A percentile compares a stretch with the other conserved stretches of the same genome.
Conservation (phyloP, 352 stramenopile species). For the Globisporangium sylvaticum region DNA sequence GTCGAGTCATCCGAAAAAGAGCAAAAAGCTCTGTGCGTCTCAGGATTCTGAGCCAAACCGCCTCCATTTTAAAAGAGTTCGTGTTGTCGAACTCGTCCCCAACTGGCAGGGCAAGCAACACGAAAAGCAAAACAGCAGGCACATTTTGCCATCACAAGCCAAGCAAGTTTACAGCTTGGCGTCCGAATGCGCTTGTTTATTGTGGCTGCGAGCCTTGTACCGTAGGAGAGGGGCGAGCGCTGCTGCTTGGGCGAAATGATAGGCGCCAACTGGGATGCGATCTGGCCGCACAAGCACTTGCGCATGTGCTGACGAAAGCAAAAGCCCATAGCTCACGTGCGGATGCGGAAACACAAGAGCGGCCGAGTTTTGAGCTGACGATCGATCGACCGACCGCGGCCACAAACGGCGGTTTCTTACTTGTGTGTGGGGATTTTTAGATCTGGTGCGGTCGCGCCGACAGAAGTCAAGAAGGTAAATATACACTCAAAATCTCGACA, state of each 20-base stretch:
- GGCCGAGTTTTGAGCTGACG: not conserved
- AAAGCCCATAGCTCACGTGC: not conserved
- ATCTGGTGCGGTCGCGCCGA: not conserved
- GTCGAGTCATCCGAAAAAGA: constrained; percentile 4
- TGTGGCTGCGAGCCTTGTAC: not conserved
- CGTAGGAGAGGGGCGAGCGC: not conserved
- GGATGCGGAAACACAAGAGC: not conserved
- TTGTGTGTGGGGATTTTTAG: not conserved
- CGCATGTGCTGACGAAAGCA: not conserved
- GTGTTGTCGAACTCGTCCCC: no score
- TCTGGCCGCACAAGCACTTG: not conserved
- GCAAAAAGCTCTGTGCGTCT: not conserved
- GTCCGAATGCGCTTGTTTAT: not conserved
- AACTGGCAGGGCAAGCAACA: not conserved
- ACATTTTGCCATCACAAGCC: not conserved
- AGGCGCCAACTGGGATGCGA: not conserved
- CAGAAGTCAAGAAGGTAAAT: not conserved
- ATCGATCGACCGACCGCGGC: not conserved
- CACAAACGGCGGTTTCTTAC: not conserved
- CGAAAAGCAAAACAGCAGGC: not conserved
- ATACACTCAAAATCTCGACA: not conserved
- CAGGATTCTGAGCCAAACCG: not conserved
- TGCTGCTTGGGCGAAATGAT: not conserved
- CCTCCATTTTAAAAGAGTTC: not conserved
- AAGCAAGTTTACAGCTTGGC: not conserved